Percentiles rank a stretch among this genome's conserved stretches.
These are phyloP conservation scores for Pyrenula aspistea DNA, from an alignment of 495 filamentous ascomycete species.

Conservation along the genomic window DNA sequence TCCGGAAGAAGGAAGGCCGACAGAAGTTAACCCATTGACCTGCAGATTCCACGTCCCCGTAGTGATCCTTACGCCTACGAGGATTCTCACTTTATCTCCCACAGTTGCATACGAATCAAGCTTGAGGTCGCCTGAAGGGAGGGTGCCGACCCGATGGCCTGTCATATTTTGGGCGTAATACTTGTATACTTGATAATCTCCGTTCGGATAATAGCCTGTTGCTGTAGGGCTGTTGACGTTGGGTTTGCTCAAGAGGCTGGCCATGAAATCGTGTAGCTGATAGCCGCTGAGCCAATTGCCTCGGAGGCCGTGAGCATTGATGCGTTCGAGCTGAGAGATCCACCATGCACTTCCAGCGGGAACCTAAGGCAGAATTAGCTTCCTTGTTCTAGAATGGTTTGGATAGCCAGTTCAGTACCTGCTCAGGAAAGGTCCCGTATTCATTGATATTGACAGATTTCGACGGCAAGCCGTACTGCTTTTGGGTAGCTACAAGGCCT, in stretches of 20 bases:
- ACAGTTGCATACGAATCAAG: constrained; percentile 18
- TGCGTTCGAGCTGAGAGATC: constrained; percentile 20
- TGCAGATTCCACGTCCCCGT: constrained; percentile 21
- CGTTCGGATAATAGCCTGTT: constrained; percentile 16
- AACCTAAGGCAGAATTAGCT: too few species aligned
- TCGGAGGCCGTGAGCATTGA: constrained; percentile 16
- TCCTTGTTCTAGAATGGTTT: too few species aligned
- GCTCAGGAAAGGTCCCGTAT: constrained; percentile 17
- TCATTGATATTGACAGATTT: constrained; percentile 25
- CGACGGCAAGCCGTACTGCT: constrained; percentile 14
- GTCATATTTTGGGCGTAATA: constrained; percentile 23
- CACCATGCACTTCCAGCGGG: constrained; percentile 19
- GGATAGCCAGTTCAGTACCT: too few species aligned
- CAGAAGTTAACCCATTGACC: constrained; percentile 13
- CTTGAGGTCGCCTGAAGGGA: constrained; percentile 13
- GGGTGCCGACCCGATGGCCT: constrained; percentile 15
- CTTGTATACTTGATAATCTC: constrained; percentile 23
- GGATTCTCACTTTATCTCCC: constrained; percentile 15
- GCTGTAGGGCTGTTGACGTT: constrained; percentile 8
- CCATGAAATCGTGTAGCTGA: constrained; percentile 20
- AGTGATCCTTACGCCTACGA: constrained; percentile 17
- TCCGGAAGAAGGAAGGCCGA: constrained; percentile 18
- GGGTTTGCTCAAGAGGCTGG: constrained; percentile 15
- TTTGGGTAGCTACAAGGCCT: constrained; percentile 8
- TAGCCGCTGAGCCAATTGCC: constrained; percentile 21